Conservation (phyloP, 2,329 filamentous ascomycete genomes). For the Aspergillus fumigatus region DNA sequence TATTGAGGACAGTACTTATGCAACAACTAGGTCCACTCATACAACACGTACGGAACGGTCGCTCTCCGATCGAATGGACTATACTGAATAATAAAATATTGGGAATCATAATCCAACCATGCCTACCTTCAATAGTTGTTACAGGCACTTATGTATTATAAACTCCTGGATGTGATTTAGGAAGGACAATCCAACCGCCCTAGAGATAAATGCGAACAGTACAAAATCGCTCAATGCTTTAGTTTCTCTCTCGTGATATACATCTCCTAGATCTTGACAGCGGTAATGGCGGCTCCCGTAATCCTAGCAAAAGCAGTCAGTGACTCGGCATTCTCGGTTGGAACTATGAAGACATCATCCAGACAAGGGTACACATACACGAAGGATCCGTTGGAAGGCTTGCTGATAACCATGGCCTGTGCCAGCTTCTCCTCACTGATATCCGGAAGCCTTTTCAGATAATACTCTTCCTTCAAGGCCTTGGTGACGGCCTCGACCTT, state of each 20-base stretch:
- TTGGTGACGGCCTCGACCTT: constrained; percentile 73
- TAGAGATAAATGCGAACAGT: constrained; percentile 3
- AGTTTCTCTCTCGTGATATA: constrained; percentile 6
- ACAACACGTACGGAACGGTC: background rate
- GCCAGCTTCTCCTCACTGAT: constrained; percentile 68
- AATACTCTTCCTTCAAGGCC: constrained; percentile 79
- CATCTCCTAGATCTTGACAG: constrained; percentile 23
- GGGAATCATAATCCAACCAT: background rate
- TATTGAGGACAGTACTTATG: background rate
- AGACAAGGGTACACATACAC: constrained; percentile 28
- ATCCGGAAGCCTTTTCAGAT: constrained; percentile 63
- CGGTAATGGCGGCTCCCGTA: constrained; percentile 34
- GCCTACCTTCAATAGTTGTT: background rate
- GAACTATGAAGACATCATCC: background rate
- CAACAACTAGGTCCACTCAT: background rate
- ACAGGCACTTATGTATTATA: background rate
- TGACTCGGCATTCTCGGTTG: constrained; percentile 11
- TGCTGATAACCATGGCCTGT: constrained; percentile 81
- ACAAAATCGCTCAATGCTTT: background rate
- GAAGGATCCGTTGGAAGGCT: constrained; percentile 55
- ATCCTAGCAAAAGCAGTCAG: constrained; percentile 21
- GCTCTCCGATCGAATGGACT: background rate
- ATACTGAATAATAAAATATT: background rate
- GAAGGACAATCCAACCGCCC: background rate
- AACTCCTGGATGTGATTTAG: background rate